phyloP scores from a whole-genome alignment of 202 grass and related monocot species.

The Panicum hallii region DNA sequence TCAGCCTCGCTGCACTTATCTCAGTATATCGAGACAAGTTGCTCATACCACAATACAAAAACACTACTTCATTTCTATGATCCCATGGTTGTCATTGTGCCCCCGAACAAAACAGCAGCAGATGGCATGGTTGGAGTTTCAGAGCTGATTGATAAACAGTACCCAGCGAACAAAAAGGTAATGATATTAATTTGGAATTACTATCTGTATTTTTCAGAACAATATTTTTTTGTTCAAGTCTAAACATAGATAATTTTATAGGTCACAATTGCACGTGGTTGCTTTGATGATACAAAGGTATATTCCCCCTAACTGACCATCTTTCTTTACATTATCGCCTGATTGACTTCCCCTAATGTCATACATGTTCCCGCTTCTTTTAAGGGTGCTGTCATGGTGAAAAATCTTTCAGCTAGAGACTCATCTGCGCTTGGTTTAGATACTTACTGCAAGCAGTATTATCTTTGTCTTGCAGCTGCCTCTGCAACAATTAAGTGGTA shows the following conservation, averaged over 20 bases:
- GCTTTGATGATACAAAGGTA: slow-evolving; percentile 98
- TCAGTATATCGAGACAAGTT: slow-evolving; percentile 96
- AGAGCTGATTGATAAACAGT: slow-evolving; percentile 80
- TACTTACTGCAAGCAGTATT: slow-evolving; percentile 92
- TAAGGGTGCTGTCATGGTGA: slow-evolving; percentile 82
- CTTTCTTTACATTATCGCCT: slow-evolving; percentile 33
- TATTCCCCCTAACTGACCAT: slow-evolving; percentile 21
- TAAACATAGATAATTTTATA: slow-evolving; percentile 50
- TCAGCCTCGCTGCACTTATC: slow-evolving; percentile 89
- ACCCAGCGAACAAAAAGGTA: slow-evolving; percentile 87
- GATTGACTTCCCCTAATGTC: slow-evolving; percentile 14
- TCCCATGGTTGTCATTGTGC: slow-evolving; percentile 86
- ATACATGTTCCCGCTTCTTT: slow-evolving; percentile 37
- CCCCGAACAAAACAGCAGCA: slow-evolving; percentile 78
- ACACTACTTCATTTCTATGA: slow-evolving; percentile 95
- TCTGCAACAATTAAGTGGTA: slow-evolving; percentile 96
- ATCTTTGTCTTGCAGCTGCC: slow-evolving; percentile 92
- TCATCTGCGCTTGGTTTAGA: slow-evolving; percentile 93
- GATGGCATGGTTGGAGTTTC: slow-evolving; percentile 94
- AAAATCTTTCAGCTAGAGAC: slow-evolving; percentile 92
- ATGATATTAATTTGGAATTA: slow-evolving; percentile 21
- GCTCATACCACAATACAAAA: slow-evolving; percentile 94
- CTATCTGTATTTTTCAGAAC: slow-evolving; percentile 17
- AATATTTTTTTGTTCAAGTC: slow-evolving; percentile 25
- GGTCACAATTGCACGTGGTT: slow-evolving; percentile 83